phyloP scores from a whole-genome alignment of 139 green algal species.

The Chlamydomonas incerta region DNA sequence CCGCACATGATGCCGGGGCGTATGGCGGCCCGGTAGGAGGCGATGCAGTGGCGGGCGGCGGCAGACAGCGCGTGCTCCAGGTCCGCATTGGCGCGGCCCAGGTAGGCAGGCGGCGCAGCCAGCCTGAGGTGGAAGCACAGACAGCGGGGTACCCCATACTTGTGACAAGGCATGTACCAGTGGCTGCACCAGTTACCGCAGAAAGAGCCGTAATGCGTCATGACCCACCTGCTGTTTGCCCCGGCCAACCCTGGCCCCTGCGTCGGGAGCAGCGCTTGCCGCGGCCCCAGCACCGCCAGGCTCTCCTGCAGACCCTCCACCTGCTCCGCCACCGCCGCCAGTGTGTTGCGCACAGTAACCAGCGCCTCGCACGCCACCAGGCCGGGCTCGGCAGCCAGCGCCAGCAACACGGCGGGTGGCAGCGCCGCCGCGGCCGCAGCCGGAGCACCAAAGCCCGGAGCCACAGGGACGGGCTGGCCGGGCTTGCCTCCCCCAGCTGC shows the following conservation, averaged over 20 bases:
- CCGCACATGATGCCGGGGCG: not conserved
- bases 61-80: constrained; percentile 10
- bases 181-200: too few relatives aligned
- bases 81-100: constrained; percentile 1
- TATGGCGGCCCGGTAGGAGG: constrained; percentile 5
- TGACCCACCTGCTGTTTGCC: not conserved
- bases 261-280: not conserved
- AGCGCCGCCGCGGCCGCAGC: not conserved
- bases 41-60: not conserved
- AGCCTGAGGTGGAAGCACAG: not conserved
- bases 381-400: constrained; percentile 7
- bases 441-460: not conserved
- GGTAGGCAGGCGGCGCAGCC: not conserved
- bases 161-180: not conserved
- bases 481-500: too few relatives aligned
- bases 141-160: too few relatives aligned
- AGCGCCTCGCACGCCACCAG: not conserved
- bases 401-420: not conserved
- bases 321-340: constrained; percentile 5
- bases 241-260: not conserved
- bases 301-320: constrained; percentile 21
- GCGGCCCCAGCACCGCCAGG: constrained; percentile 4
- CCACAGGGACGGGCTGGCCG: too few relatives aligned
- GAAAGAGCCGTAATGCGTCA: too few relatives aligned
- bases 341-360: constrained; percentile 1